Evolutionary conservation across 2,329 filamentous ascomycete species (phyloP), one percentile per base, ranked within the genome.

Genomic region (Fusarium foetens): DNA sequence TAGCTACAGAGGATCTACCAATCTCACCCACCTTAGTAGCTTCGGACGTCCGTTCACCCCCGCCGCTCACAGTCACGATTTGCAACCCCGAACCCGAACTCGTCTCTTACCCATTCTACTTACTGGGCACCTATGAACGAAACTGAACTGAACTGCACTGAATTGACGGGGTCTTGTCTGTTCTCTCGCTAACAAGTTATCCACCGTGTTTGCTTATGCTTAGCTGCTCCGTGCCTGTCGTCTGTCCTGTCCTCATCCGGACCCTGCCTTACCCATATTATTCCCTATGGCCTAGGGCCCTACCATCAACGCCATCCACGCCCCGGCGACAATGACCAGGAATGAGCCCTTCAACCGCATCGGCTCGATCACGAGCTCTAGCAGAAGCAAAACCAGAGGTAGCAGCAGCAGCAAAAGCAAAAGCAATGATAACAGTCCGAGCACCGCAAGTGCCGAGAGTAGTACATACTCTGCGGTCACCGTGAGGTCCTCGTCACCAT

Each of bases 391-490:
- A 25, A 55, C 14, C 23, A 19, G 21, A 31, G 33, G 49, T 27
- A 55, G 29, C 21, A 60, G 25, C 46, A 25, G 31, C 27, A 54
- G 36, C 29, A 60, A 16, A 11, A 33, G 42, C 35, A 68, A 36
- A 35, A 54, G 49, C 21, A 42, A 59, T 33, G n/a, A 25, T 12
- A 48, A n/a, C 23, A 43, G 38, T 33, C 49, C 33, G 25, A 61
- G 41, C 27, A n/a, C 17, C 25, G 59, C 88, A 78, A 90, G 87
- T 83, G 88, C 88, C 78, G 87, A 90, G 77, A 93, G 90, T 84
- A 89, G 91, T 84, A 89, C 87, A 82, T 87, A 88, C 76, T 93
- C 91, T 69, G 87, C 86, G 78, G 87, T 89, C 77, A 94, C 92
- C 42, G 83, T 90, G 73, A 90, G 86, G 81, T 86, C 86, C 41